Conservation (phyloP, 352 stramenopile species). For the Phytophthora sansomeana region DNA sequence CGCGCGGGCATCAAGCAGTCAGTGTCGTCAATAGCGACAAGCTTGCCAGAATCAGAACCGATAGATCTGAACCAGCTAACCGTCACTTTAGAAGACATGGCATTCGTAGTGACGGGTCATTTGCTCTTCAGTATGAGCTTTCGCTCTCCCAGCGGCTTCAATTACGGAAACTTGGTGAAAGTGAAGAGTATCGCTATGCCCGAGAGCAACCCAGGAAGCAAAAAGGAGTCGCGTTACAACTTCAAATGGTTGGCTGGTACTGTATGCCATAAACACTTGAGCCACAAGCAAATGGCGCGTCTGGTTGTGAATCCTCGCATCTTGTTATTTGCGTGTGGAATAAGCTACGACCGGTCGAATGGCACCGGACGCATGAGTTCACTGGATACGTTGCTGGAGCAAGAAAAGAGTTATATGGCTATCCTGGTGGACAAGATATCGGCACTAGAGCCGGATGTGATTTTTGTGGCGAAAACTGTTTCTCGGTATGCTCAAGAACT, state of each 20-base stretch:
- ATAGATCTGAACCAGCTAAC: constrained; percentile 55
- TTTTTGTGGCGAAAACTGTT: constrained; percentile 93
- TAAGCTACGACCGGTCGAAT: constrained; percentile 95
- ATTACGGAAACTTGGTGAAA: constrained; percentile 80
- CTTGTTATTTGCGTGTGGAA: constrained; percentile 95
- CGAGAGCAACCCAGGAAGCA: constrained; percentile 66
- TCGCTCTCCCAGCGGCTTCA: constrained; percentile 75
- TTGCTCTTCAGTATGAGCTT: constrained; percentile 88
- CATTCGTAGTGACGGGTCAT: constrained; percentile 77
- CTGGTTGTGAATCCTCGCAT: constrained; percentile 96
- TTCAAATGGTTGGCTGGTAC: constrained; percentile 96
- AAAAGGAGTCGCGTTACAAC: constrained; percentile 83
- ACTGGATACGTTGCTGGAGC: constrained; percentile 96
- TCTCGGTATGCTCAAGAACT: constrained; percentile 94
- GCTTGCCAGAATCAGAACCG: constrained; percentile 33
- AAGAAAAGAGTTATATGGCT: constrained; percentile 97
- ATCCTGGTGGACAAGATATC: constrained; percentile 98
- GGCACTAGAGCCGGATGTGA: constrained; percentile 94
- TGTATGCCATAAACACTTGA: constrained; percentile 96
- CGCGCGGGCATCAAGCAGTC: constrained; percentile 58
- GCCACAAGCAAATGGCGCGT: constrained; percentile 96
- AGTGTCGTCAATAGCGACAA: constrained; percentile 42
- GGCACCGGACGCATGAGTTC: constrained; percentile 91
- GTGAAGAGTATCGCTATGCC: constrained; percentile 84
- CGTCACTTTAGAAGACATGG: constrained; percentile 72